Evolutionary conservation across 495 filamentous ascomycete genomes (phyloP).

Genomic region (Parathielavia hyrcaniae): DNA sequence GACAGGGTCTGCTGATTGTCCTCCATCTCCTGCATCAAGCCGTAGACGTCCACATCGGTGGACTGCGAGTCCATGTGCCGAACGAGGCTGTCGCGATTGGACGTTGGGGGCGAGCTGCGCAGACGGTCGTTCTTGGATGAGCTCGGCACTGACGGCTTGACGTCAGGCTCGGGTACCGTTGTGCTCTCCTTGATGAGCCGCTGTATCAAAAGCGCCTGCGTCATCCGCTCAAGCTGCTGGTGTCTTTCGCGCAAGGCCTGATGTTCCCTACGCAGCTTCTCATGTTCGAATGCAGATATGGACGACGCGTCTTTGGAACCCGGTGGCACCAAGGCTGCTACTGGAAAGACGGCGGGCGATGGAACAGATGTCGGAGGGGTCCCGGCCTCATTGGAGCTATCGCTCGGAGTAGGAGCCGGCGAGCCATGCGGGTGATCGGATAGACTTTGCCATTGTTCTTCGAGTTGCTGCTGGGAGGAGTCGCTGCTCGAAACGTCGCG

Average conservation of each 20-base stretch:
- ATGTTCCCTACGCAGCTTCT: slow-evolving; percentile 22
- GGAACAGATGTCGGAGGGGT: slow-evolving; percentile 16
- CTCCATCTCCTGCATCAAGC: slow-evolving; percentile 32
- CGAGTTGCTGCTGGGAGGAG: slow-evolving; percentile 1
- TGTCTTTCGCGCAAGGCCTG: slow-evolving; percentile 19
- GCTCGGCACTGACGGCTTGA: background rate
- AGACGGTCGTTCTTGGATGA: background rate
- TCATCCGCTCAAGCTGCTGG: slow-evolving; percentile 22
- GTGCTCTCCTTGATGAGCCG: slow-evolving; percentile 10
- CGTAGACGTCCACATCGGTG: slow-evolving; percentile 28
- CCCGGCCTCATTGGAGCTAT: background rate
- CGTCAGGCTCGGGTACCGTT: background rate
- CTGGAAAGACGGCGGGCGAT: slow-evolving; percentile 6
- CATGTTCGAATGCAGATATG: slow-evolving; percentile 18
- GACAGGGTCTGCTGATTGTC: slow-evolving; percentile 24
- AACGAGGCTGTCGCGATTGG: slow-evolving; percentile 26
- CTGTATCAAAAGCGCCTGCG: slow-evolving; percentile 13
- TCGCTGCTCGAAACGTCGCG: background rate
- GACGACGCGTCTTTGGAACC: background rate
- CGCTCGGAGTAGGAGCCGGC: background rate
- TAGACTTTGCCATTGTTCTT: slow-evolving; percentile 8
- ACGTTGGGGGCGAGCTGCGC: background rate
- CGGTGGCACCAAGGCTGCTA: background rate
- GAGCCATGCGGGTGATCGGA: slow-evolving; percentile 6
- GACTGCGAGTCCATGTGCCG: slow-evolving; percentile 30